These are phyloP conservation scores for Dictyostelium purpureum DNA, from an alignment of 78 protist species.

Conservation along the genomic window DNA sequence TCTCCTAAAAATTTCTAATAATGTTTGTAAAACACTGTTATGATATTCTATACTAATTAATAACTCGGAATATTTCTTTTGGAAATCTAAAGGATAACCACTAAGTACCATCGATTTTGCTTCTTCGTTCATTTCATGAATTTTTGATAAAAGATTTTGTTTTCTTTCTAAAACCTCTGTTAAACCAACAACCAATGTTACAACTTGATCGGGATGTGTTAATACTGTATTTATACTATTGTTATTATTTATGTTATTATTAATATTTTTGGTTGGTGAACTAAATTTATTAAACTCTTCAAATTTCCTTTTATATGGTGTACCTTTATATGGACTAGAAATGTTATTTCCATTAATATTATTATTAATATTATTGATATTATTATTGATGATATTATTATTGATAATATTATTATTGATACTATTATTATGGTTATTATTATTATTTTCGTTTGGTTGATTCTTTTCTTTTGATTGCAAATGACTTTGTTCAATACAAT, in stretches of 20 bases:
- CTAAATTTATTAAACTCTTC: not conserved
- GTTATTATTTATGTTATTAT: not conserved
- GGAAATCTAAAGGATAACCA: slow-evolving; percentile 36
- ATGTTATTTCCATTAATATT: not conserved
- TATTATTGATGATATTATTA: not conserved
- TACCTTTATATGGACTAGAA: too few species aligned
- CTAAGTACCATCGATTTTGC: slow-evolving; percentile 26
- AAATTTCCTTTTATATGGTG: slow-evolving; percentile 4
- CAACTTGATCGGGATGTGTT: slow-evolving; percentile 9
- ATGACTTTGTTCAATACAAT: slow-evolving; percentile 28
- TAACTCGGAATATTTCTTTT: slow-evolving; percentile 19
- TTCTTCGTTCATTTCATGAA: slow-evolving; percentile 29
- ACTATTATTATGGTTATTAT: not conserved
- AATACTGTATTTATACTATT: not conserved
- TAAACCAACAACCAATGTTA: slow-evolving; percentile 44
- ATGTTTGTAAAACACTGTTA: slow-evolving; percentile 26
- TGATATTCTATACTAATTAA: slow-evolving; percentile 32
- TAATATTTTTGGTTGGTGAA: not conserved
- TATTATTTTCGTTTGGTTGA: not conserved
- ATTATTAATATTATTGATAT: not conserved
- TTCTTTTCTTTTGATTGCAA: not conserved
- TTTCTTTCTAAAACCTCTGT: slow-evolving; percentile 54
- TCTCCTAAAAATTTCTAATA: slow-evolving; percentile 52
- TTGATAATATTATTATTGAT: too few species aligned
- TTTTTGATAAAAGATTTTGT: slow-evolving; percentile 1